Evolutionary conservation across 371 early-diverging fungal species (phyloP).

Genomic region (Apophysomyces sp.): DNA sequence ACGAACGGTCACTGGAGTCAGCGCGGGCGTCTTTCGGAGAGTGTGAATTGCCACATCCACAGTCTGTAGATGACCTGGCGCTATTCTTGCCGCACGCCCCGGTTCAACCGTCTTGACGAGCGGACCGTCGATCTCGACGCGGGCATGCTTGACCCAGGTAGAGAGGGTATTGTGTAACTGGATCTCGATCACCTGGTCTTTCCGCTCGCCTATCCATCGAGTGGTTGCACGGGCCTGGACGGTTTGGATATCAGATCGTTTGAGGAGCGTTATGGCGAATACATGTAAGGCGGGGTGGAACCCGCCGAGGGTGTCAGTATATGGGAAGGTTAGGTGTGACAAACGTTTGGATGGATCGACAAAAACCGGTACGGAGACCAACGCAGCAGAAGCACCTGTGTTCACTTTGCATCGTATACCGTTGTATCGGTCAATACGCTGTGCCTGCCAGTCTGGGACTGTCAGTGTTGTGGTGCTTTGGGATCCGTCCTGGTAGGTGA

Average conservation of each 20-base stretch:
- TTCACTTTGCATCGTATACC: slow-evolving; percentile 5
- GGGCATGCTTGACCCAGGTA: neutral
- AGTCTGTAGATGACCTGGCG: neutral
- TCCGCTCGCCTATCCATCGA: neutral
- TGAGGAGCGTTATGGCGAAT: slow-evolving; percentile 10
- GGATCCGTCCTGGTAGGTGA: slow-evolving; percentile 29
- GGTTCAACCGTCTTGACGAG: neutral
- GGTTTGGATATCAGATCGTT: neutral
- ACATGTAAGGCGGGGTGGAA: slow-evolving; percentile 6
- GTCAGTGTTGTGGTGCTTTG: slow-evolving; percentile 9
- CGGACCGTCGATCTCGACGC: neutral
- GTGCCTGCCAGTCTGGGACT: slow-evolving; percentile 38
- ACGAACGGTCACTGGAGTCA: neutral
- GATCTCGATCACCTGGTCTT: slow-evolving; percentile 5
- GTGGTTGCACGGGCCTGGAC: slow-evolving; percentile 1
- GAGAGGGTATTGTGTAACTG: slow-evolving; percentile 2
- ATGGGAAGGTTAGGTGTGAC: slow-evolving; percentile 12
- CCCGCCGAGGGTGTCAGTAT: neutral
- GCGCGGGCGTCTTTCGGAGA: neutral
- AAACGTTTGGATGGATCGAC: slow-evolving; percentile 20
- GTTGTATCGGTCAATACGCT: slow-evolving; percentile 11
- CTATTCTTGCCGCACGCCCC: neutral
- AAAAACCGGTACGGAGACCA: slow-evolving; percentile 20
- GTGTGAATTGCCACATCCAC: neutral
- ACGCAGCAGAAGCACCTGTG: slow-evolving; percentile 1